Evolutionary conservation across 352 stramenopile species (phyloP), one percentile per base, ranked within the genome.

Genomic region (Globisporangium solare): DNA sequence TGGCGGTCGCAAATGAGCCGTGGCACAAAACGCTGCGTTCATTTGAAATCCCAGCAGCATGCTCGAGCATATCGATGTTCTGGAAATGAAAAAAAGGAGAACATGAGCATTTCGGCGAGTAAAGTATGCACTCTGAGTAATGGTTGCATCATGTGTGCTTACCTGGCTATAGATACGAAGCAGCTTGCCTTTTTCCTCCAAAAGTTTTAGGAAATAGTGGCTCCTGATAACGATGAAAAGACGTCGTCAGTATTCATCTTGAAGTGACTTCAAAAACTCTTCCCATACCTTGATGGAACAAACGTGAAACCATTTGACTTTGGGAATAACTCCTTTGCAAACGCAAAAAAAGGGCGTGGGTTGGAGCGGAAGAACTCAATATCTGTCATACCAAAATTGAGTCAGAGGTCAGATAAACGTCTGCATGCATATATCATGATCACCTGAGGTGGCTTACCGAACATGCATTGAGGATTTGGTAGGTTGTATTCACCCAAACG

Each of bases 61-160:
- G 68, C 73, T 99, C 97, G 10, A 99, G 72, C 62, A 95, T 97
- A 73, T 99, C 98, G 65, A 99, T 99, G 70, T 99, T 99, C 79
- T 99, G 79, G 40, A 41, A 8, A 45, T 3, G 24, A 51, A 18
- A 50, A 32, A 54, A 15, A n/a, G 15, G 2, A 17, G 8, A 35
- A 54, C 6, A 20, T 24, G 6, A 47, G 31, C 8, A 27, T 18
- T 24, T 17, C 7, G 27, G 6, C 27, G 27, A 35, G 27, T 35
- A 35, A 35, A 35, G 10, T 35, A 35, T 35, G 27, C 27, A 35
- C 27, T 35, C 27, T 35, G 27, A 35, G 27, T 3, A 3, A 10
- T 35, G 27, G 4, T 35, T 35, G 27, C 4, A 35, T 35, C 27
- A 3, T 35, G 27, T 17, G 52, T 15, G 51, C 54, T 35, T 56